These are phyloP conservation scores for Tetrapisispora arboricola DNA, from an alignment of 805 yeast species.

Conservation along the genomic window DNA sequence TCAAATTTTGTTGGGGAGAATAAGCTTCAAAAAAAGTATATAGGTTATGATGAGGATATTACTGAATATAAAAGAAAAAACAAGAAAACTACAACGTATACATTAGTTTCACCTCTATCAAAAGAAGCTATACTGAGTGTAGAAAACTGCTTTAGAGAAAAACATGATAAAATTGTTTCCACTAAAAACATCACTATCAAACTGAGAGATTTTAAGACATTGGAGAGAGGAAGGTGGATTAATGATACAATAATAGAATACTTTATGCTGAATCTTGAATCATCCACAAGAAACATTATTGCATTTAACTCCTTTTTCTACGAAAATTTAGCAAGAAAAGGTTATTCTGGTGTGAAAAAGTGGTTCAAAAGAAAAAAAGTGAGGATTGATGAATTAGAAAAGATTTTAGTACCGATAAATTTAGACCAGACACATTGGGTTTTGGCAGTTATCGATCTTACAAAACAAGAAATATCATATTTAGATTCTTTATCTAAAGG, in stretches of 20 bases:
- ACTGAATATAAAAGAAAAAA: conserved; percentile 19
- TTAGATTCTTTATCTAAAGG: conserved; percentile 60
- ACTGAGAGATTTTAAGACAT: conserved; percentile 58
- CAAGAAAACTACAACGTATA: conserved; percentile 6
- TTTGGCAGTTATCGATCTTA: conserved; percentile 64
- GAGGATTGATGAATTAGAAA: conserved; percentile 51
- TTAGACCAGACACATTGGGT: conserved; percentile 86
- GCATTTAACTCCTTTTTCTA: conserved; percentile 86
- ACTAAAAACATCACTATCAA: neutral
- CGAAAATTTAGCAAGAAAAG: conserved; percentile 56
- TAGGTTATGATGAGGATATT: conserved; percentile 31
- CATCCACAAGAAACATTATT: conserved; percentile 35
- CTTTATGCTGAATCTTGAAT: conserved; percentile 39
- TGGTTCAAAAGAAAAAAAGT: conserved; percentile 77
- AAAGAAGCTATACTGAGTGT: conserved; percentile 17
- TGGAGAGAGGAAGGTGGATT: conserved; percentile 68
- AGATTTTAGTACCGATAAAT: conserved; percentile 76
- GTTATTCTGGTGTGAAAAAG: conserved; percentile 68
- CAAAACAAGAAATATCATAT: conserved; percentile 47
- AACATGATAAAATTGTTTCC: conserved; percentile 19
- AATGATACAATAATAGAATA: conserved; percentile 87
- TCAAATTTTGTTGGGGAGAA: conserved; percentile 27
- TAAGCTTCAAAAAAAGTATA: conserved; percentile 33
- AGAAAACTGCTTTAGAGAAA: conserved; percentile 20
- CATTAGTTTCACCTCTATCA: conserved; percentile 20